Evolutionary conservation across 768 basidiomycete species (phyloP).

Genomic region (Cystobasidium onofrii): DNA sequence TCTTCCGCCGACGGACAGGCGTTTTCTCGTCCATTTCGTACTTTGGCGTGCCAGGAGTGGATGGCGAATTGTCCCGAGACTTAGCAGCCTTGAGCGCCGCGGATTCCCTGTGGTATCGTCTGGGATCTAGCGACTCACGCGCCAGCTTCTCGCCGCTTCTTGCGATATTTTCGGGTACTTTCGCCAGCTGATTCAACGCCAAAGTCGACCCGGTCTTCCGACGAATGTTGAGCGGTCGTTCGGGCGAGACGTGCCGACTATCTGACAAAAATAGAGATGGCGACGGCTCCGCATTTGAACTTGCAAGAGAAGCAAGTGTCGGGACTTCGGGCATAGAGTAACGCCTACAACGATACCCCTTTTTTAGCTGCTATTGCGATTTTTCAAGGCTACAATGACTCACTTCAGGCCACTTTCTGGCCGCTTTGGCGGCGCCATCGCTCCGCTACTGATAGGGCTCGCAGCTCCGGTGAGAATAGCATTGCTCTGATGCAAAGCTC

Average conservation of each 20-base stretch:
- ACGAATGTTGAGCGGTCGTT: neutral
- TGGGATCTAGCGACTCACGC: slow-evolving; percentile 20
- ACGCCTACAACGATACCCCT: neutral
- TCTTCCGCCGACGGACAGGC: slow-evolving; percentile 31
- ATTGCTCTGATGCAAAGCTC: slow-evolving; percentile 13
- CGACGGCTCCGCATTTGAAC: neutral
- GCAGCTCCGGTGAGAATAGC: slow-evolving; percentile 28
- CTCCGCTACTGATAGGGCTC: slow-evolving; percentile 3
- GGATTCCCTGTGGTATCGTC: slow-evolving; percentile 30
- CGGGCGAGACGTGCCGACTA: neutral
- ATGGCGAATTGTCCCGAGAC: neutral
- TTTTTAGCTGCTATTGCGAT: neutral
- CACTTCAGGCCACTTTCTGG: slow-evolving; percentile 4
- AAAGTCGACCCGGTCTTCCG: slow-evolving; percentile 3
- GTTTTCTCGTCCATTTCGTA: slow-evolving; percentile 37
- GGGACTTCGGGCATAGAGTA: neutral
- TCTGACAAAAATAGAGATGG: neutral
- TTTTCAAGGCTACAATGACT: no score
- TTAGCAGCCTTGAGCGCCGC: slow-evolving; percentile 12
- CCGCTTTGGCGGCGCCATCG: neutral
- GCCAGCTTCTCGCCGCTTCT: neutral
- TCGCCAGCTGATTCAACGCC: neutral
- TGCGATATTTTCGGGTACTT: slow-evolving; percentile 11
- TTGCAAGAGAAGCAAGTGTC: neutral
- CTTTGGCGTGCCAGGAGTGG: slow-evolving; percentile 44